A percentile compares a stretch with the other conserved stretches of the same genome.
Conservation (phyloP, 177 flowering plant species). For the Vitis hybrid region DNA sequence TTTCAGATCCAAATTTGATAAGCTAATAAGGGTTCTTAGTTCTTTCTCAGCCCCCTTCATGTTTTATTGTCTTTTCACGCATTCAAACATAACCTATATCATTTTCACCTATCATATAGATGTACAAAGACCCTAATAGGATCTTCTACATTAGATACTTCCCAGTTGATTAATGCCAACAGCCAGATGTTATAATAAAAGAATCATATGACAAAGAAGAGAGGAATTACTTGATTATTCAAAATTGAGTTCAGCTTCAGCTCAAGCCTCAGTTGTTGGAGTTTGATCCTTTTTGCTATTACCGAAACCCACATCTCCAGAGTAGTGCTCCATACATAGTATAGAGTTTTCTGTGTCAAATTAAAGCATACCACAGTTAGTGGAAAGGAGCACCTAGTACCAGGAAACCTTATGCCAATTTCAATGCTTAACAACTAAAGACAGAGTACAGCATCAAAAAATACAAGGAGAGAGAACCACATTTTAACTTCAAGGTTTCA, state of each 20-base stretch:
- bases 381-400: not conserved
- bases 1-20: not conserved
- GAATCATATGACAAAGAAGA: not conserved
- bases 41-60: not conserved
- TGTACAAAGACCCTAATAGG: not conserved
- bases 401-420: not conserved
- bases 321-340: slow-evolving; percentile 59
- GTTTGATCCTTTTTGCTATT: slow-evolving; percentile 49
- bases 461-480: too few relatives aligned
- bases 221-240: slow-evolving; percentile 58
- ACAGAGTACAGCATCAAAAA: too few relatives aligned
- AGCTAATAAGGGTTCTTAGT: not conserved
- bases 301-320: slow-evolving; percentile 63
- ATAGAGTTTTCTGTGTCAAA: slow-evolving; percentile 57
- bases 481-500: too few relatives aligned
- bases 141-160: not conserved
- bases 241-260: slow-evolving; percentile 57
- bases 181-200: not conserved
- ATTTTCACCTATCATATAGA: not conserved
- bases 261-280: slow-evolving; percentile 64
- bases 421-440: not conserved
- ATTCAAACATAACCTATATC: not conserved
- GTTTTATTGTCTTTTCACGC: not conserved
- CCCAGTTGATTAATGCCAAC: not conserved
- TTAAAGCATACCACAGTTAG: not conserved